Evolutionary conservation across 306 rosid genomes (phyloP).

Genomic region (Quercus robur): DNA sequence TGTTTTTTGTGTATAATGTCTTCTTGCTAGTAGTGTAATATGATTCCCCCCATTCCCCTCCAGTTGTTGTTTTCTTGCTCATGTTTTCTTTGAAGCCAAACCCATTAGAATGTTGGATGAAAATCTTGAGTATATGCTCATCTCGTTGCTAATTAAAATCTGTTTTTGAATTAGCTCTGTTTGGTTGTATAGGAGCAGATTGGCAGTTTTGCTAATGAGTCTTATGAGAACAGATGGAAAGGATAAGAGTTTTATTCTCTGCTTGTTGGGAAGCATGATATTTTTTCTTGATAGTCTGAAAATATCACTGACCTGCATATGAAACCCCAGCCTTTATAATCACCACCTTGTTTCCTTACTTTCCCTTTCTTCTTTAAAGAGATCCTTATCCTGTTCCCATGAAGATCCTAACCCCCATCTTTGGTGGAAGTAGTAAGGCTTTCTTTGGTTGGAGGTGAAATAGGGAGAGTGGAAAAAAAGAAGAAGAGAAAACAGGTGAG

Average conservation of each 20-base stretch:
- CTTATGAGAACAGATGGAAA: not conserved
- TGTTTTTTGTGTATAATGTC: constrained; percentile 1
- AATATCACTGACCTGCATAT: not conserved
- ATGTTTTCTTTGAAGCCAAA: not conserved
- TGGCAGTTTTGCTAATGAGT: not conserved
- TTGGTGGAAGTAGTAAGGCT: too few relatives aligned
- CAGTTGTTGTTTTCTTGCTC: not conserved
- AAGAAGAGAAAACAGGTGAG: too few relatives aligned
- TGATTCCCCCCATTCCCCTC: not conserved
- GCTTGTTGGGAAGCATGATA: not conserved
- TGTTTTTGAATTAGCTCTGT: not conserved
- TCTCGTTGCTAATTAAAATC: not conserved
- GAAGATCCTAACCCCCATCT: too few relatives aligned
- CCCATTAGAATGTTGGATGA: not conserved
- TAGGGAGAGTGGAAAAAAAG: too few relatives aligned
- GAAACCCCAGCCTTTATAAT: too few relatives aligned
- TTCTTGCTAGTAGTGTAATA: constrained; percentile 18
- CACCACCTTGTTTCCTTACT: too few relatives aligned
- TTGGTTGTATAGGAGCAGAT: not conserved
- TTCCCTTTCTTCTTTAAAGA: too few relatives aligned
- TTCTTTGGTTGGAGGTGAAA: too few relatives aligned
- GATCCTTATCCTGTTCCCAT: too few relatives aligned
- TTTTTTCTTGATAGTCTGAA: not conserved
- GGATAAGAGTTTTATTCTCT: not conserved
- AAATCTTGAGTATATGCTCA: not conserved